A percentile compares a stretch with the other conserved stretches of the same genome.
Conservation (phyloP, 2,329 filamentous ascomycete species). For the Paraphaeosphaeria minitans region DNA sequence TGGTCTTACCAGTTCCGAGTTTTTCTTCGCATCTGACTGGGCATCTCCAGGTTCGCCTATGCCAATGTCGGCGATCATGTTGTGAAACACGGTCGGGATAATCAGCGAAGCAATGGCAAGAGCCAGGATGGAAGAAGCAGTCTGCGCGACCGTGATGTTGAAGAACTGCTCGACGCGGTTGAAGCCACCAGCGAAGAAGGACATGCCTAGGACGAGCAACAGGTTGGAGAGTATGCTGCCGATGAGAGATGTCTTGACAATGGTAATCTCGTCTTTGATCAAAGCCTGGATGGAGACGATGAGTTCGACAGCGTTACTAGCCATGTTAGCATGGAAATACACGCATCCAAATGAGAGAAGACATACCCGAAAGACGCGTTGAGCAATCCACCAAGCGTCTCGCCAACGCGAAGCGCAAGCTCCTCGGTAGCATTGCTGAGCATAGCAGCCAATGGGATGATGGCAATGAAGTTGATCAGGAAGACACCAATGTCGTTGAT, state of each 20-base stretch:
- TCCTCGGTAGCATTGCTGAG: slow-evolving; percentile 90
- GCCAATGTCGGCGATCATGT: slow-evolving; percentile 37
- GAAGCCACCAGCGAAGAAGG: slow-evolving; percentile 85
- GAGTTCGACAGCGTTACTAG: slow-evolving; percentile 80
- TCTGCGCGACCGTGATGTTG: slow-evolving; percentile 91
- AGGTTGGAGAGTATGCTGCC: slow-evolving; percentile 92
- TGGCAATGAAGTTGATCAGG: slow-evolving; percentile 90
- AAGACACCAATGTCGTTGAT: slow-evolving; percentile 60
- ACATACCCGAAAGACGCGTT: slow-evolving; percentile 86
- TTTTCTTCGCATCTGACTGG: slow-evolving; percentile 32
- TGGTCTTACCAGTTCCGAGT: slow-evolving; percentile 33
- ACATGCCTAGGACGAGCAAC: slow-evolving; percentile 87
- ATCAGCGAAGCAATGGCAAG: slow-evolving; percentile 82
- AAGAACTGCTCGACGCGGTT: slow-evolving; percentile 83
- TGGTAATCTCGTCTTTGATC: slow-evolving; percentile 72
- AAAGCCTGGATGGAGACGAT: slow-evolving; percentile 89
- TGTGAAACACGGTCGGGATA: slow-evolving; percentile 81
- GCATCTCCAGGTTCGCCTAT: slow-evolving; percentile 14
- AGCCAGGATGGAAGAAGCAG: slow-evolving; percentile 79
- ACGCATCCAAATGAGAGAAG: slow-evolving; percentile 9
- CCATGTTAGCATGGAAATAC: slow-evolving; percentile 26
- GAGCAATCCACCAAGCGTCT: slow-evolving; percentile 84
- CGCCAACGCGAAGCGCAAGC: slow-evolving; percentile 76
- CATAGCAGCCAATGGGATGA: slow-evolving; percentile 86
- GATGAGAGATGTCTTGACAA: slow-evolving; percentile 91